Conservation (phyloP, 2,329 filamentous ascomycete genomes). For the Fusarium sp. region DNA sequence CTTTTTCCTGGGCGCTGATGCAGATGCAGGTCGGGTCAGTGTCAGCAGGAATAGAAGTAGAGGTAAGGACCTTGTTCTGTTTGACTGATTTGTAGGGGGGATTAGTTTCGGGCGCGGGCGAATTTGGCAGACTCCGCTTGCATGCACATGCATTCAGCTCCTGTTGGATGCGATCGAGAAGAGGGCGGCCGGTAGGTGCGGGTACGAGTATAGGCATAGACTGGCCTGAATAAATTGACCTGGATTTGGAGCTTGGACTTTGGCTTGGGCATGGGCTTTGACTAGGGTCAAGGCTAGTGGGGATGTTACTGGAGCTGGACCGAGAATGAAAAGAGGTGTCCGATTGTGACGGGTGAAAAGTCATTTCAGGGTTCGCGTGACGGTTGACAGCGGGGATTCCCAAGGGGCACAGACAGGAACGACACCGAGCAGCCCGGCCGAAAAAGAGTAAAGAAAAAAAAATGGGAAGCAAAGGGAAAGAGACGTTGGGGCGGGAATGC, state of each 20-base stretch:
- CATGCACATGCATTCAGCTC: constrained; percentile 5
- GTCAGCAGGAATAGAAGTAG: background rate
- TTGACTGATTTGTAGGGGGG: background rate
- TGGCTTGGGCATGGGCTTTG: background rate
- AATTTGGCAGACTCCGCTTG: background rate
- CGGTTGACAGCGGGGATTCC: background rate
- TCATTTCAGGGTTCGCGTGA: background rate
- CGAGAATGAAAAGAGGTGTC: background rate
- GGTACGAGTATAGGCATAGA: background rate
- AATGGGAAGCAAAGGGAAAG: background rate
- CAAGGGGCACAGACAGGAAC: background rate
- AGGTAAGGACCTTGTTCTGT: background rate
- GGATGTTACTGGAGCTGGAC: background rate
- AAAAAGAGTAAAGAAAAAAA: background rate
- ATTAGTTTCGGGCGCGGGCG: background rate
- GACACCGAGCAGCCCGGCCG: background rate
- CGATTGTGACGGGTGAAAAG: background rate
- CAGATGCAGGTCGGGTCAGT: background rate
- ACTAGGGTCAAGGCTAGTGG: background rate
- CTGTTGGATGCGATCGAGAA: constrained; percentile 1
- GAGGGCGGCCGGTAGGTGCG: background rate
- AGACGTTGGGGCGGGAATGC: background rate
- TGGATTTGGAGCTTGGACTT: background rate
- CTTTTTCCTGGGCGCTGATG: background rate
- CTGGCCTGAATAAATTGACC: background rate